Percentiles rank a stretch among this genome's conserved stretches.
Conservation (phyloP, 257 asterid species). For the Nicotiana obtusifolia region DNA sequence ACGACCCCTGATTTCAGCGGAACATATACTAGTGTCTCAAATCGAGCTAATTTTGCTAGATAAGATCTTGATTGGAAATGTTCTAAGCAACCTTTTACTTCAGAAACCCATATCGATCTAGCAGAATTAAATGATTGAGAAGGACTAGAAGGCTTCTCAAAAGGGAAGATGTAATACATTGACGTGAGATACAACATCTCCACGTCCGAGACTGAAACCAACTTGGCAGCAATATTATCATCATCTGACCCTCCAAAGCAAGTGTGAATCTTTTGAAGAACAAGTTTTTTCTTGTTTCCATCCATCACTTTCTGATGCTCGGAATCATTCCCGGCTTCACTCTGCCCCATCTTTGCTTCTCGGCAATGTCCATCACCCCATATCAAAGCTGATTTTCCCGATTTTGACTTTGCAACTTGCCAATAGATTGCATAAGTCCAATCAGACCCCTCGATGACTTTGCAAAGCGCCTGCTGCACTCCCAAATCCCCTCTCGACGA, state of each 20-base stretch:
- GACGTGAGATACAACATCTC: conserved; percentile 85
- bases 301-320: conserved; percentile 17
- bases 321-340: conserved; percentile 18
- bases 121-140: conserved; percentile 92
- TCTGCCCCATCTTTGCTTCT: conserved; percentile 39
- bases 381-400: conserved; percentile 85
- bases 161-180: conserved; percentile 81
- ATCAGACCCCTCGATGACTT: conserved; percentile 70
- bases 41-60: conserved; percentile 54
- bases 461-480: conserved; percentile 62
- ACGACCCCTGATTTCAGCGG: conserved; percentile 85
- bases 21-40: conserved; percentile 54
- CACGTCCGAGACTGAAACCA: conserved; percentile 60
- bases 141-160: conserved; percentile 86
- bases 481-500: conserved; percentile 62
- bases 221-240: conserved; percentile 57
- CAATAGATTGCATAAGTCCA: conserved; percentile 90
- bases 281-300: conserved; percentile 49
- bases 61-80: conserved; percentile 68
- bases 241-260: conserved; percentile 72
- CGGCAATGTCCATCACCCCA: conserved; percentile 95
- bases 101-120: conserved; percentile 75
- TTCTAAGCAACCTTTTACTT: conserved; percentile 44
- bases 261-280: conserved; percentile 62
- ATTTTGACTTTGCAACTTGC: conserved; percentile 87